These are phyloP conservation scores for Phytophthora palmivora DNA, from an alignment of 352 stramenopile genomes.

Conservation along the genomic window DNA sequence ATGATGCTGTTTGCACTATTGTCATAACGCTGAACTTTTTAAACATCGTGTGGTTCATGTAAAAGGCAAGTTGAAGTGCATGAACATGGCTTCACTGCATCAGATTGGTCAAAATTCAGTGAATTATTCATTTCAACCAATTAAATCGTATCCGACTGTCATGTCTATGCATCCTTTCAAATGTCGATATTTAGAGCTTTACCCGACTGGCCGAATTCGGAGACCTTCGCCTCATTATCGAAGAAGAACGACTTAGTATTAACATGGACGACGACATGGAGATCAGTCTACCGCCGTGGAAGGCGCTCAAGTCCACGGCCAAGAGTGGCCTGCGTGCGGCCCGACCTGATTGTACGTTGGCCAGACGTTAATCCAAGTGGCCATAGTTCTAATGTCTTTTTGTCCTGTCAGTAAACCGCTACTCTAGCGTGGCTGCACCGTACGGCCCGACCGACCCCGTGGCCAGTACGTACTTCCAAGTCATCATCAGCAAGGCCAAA, in stretches of 20 bases:
- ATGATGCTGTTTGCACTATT: neutral
- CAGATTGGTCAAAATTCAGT: too few species aligned
- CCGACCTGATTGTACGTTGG: constrained; percentile 29
- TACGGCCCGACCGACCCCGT: constrained; percentile 58
- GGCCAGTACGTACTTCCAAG: constrained; percentile 65
- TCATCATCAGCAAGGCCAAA: constrained; percentile 67
- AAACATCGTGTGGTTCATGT: too few species aligned
- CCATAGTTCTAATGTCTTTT: neutral
- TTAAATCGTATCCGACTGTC: too few species aligned
- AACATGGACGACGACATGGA: constrained; percentile 22
- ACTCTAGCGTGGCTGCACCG: constrained; percentile 62
- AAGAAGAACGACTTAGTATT: too few species aligned
- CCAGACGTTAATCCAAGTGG: constrained; percentile 1
- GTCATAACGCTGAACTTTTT: neutral
- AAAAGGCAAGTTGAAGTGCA: neutral
- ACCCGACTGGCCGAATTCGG: too few species aligned
- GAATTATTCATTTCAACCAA: too few species aligned
- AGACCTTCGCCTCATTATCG: too few species aligned
- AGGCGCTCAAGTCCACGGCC: constrained; percentile 29
- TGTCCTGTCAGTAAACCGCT: constrained; percentile 38
- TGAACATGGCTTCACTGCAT: too few species aligned
- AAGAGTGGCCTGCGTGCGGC: constrained; percentile 20
- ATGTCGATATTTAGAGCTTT: too few species aligned
- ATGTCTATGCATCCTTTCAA: too few species aligned
- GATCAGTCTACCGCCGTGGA: constrained; percentile 19